Conservation (phyloP, 495 filamentous ascomycete genomes). For the Daldinia caldariorum region DNA sequence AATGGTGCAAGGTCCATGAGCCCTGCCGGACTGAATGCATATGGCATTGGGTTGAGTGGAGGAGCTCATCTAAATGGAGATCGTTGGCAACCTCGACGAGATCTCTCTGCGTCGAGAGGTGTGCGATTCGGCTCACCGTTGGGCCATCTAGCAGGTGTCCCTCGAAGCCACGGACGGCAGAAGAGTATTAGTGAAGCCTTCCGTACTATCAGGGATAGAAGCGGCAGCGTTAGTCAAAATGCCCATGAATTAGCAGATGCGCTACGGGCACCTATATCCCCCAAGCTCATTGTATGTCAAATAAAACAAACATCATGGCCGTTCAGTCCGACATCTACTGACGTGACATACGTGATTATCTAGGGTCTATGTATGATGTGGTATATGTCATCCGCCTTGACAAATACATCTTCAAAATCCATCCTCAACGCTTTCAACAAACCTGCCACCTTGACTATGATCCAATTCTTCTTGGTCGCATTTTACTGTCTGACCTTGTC, state of each 20-base stretch:
- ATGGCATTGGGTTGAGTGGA: slow-evolving; percentile 48
- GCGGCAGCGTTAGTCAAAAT: slow-evolving; percentile 86
- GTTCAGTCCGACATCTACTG: slow-evolving; percentile 22
- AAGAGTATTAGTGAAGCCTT: slow-evolving; percentile 90
- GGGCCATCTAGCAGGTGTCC: slow-evolving; percentile 47
- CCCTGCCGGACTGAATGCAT: slow-evolving; percentile 50
- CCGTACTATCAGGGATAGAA: slow-evolving; percentile 77
- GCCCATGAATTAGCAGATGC: slow-evolving; percentile 93
- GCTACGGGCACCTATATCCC: slow-evolving; percentile 88
- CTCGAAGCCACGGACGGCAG: slow-evolving; percentile 68
- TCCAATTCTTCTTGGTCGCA: slow-evolving; percentile 95
- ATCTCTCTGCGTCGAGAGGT: slow-evolving; percentile 53
- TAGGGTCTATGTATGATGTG: slow-evolving; percentile 85
- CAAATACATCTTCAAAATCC: slow-evolving; percentile 96
- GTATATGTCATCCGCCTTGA: slow-evolving; percentile 94
- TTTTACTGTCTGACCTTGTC: slow-evolving; percentile 85
- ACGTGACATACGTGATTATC: slow-evolving; percentile 23
- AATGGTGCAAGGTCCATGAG: slow-evolving; percentile 47
- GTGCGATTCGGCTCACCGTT: slow-evolving; percentile 58
- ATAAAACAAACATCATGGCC: slow-evolving; percentile 13
- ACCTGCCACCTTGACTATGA: slow-evolving; percentile 90
- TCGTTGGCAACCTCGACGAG: slow-evolving; percentile 64
- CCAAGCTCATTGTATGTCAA: slow-evolving; percentile 80
- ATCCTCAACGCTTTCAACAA: slow-evolving; percentile 93
- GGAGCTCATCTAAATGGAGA: slow-evolving; percentile 48